A percentile compares a stretch with the other conserved stretches of the same genome.
phyloP scores from a whole-genome alignment of 148 eudicot genomes.

The Rhododendron kiyosumense region DNA sequence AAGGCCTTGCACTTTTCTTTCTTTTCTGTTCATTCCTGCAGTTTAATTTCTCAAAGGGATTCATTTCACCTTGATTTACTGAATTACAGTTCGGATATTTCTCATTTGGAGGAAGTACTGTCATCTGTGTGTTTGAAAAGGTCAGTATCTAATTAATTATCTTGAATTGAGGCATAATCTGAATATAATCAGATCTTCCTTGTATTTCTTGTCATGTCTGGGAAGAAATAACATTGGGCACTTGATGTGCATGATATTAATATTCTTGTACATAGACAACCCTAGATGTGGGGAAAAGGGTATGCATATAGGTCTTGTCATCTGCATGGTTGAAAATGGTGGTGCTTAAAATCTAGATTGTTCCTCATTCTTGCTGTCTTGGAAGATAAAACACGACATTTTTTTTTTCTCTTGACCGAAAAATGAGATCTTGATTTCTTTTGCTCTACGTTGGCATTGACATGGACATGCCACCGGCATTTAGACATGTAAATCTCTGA shows the following conservation, averaged over 20 bases:
- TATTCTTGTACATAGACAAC: neutral
- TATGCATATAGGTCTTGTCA: neutral
- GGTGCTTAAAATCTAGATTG: too few relatives aligned
- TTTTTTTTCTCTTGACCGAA: neutral
- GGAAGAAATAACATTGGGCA: neutral
- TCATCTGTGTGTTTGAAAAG: conserved; percentile 92
- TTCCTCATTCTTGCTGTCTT: neutral
- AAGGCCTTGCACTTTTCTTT: conserved; percentile 4
- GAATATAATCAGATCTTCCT: neutral
- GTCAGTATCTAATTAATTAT: conserved; percentile 28
- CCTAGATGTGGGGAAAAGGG: neutral
- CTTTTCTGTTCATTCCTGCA: neutral
- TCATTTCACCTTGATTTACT: conserved; percentile 3
- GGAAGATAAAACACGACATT: neutral
- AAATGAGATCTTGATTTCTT: neutral
- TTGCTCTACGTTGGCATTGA: neutral
- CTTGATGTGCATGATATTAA: neutral
- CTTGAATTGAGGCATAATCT: neutral
- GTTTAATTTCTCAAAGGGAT: neutral
- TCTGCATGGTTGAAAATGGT: neutral
- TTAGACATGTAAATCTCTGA: neutral
- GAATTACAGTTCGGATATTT: conserved; percentile 82
- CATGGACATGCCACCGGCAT: neutral
- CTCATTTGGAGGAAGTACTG: conserved; percentile 99
- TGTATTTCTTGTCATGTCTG: neutral